phyloP scores from a whole-genome alignment of 768 basidiomycete genomes.

The Tylopilus plumbeoviolaceoides region DNA sequence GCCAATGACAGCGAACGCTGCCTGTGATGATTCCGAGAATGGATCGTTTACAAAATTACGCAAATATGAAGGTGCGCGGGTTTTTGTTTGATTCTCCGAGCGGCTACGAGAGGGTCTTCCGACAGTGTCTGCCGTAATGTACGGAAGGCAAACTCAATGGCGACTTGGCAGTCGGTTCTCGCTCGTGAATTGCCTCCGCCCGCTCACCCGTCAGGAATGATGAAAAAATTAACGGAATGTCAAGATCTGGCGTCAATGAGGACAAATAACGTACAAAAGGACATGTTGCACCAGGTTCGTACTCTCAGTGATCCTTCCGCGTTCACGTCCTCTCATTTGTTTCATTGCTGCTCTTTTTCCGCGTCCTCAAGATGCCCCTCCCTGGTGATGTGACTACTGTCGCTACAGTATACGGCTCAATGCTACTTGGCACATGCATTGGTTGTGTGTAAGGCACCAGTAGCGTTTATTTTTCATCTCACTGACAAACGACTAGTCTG shows the following conservation, averaged over 20 bases:
- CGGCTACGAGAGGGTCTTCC: background rate
- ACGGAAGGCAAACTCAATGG: background rate
- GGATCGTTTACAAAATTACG: background rate
- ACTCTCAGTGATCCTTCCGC: conserved; percentile 21
- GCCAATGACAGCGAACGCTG: background rate
- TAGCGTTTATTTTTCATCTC: background rate
- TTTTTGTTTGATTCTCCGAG: background rate
- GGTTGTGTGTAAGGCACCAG: conserved; percentile 21
- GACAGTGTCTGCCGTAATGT: background rate
- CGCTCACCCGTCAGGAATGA: background rate
- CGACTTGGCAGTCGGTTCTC: background rate
- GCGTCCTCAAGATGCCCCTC: conserved; percentile 10
- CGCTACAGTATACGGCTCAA: conserved; percentile 30
- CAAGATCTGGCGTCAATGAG: conserved; percentile 27
- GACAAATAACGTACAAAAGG: conserved; percentile 34
- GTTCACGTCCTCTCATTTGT: conserved; percentile 31
- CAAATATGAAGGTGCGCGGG: background rate
- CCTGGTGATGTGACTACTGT: conserved; percentile 31
- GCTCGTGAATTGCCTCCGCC: no score
- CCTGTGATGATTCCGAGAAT: background rate
- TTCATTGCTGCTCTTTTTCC: background rate
- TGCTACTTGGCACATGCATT: conserved; percentile 29
- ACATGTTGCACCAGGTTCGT: background rate
- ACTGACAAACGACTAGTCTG: conserved; percentile 20
- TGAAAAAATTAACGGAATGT: conserved; percentile 18